phyloP scores from a whole-genome alignment of 495 filamentous ascomycete species.

The Rhypophila decipiens region DNA sequence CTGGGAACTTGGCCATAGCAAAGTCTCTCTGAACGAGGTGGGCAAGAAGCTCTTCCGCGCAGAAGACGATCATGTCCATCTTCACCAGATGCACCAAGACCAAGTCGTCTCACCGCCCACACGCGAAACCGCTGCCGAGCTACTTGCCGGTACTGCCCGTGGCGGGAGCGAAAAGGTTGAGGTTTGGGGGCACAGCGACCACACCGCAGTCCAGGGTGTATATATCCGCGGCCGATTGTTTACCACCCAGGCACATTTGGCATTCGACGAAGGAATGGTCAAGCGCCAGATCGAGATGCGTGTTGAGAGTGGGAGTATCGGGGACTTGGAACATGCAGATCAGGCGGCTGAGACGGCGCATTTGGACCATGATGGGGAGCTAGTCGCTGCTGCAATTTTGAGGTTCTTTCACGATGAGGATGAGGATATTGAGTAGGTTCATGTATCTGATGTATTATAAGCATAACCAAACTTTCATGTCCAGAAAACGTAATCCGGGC shows the following conservation, averaged over 20 bases:
- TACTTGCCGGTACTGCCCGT: too few species aligned
- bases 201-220: slow-evolving; percentile 66
- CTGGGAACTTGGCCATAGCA: slow-evolving; percentile 71
- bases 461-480: too few species aligned
- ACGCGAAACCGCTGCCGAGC: slow-evolving; percentile 24
- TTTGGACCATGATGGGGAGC: slow-evolving; percentile 24
- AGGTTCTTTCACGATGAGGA: slow-evolving; percentile 30
- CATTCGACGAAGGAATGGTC: slow-evolving; percentile 69
- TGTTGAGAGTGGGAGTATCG: slow-evolving; percentile 56
- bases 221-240: slow-evolving; percentile 58
- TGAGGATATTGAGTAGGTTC: slow-evolving; percentile 15
- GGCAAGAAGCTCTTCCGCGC: slow-evolving; percentile 67
- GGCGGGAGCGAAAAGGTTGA: slow-evolving; percentile 32
- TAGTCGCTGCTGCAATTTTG: slow-evolving; percentile 27
- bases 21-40: slow-evolving; percentile 57
- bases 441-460: too few species aligned
- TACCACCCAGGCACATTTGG: slow-evolving; percentile 80
- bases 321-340: slow-evolving; percentile 36
- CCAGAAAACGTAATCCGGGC: too few species aligned
- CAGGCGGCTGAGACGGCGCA: slow-evolving; percentile 23
- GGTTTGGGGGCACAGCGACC: slow-evolving; percentile 26
- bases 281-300: slow-evolving; percentile 54
- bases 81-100: slow-evolving; percentile 85
- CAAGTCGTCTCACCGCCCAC: slow-evolving; percentile 51
- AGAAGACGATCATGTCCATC: slow-evolving; percentile 37